Base-by-base conservation (phyloP, 148 eudicot species). In the Heliosperma pusillum region DNA sequence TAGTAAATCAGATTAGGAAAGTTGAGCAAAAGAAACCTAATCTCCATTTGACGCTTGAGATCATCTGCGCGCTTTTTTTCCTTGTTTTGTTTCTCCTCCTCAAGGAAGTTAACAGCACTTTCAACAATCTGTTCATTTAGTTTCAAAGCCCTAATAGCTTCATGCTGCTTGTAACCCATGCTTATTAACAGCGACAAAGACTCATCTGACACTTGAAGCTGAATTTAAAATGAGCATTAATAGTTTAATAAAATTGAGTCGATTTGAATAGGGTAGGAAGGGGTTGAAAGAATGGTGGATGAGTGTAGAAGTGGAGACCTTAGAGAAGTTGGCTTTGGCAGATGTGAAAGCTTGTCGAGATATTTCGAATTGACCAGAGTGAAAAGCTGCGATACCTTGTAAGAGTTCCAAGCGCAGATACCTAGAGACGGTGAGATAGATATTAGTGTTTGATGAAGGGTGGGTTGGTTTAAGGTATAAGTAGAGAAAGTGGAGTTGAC, bases 131-230 rank as follows among this genome's bases (percentile, higher is more conserved):
- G 95, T 66, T 83, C 86, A 84, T 82, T 94, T 88, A 94, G 86
- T 78, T 93, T 91, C 74, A 94, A 78, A 67, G 98, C 96, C 69
- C 93, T 87, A 72, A 83, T 94, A 44, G 92, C 89, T 73, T 89
- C 84, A 42, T 67, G 80, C 85, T 91, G 92, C 79, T 81, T 78
- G 74, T 91, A 92, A 52, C 98, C 98, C 97, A 94, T 91, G 83
- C 97, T 80, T 87, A 92, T 77, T 30, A 94, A 79, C 47, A 83
- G 76, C 3, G 97, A 87, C 50, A 94, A 80, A 77, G 90, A 81
- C 78, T 94, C 97, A 83, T 94, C 98, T 68, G 93, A 86, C 60
- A 94, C 91, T 86, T 91, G 92, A 80, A 94, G 98, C 98, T 94
- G 96, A 81, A 77, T 74, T 52, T 58, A 66, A 69, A 85, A n/a